These are phyloP conservation scores for Anisodus acutangulus DNA, from an alignment of 257 asterid genomes.

Conservation along the genomic window DNA sequence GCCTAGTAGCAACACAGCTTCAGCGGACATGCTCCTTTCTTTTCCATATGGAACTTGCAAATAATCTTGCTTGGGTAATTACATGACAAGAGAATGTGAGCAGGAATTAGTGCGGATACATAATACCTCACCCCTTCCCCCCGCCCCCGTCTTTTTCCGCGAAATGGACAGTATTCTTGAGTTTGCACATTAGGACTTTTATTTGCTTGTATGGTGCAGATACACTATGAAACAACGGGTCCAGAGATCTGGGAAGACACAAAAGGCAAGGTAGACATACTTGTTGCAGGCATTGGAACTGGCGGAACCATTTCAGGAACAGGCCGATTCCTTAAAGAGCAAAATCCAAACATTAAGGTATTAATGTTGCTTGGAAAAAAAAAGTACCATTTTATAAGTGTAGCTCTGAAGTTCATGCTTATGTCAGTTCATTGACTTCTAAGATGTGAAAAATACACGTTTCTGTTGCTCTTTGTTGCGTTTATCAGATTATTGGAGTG, in stretches of 20 bases:
- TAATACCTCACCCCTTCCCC: background rate
- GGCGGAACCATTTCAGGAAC: slow-evolving; percentile 96
- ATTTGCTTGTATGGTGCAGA: slow-evolving; percentile 44
- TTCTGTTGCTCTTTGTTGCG: slow-evolving; percentile 29
- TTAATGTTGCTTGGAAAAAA: slow-evolving; percentile 12
- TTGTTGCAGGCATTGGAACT: slow-evolving; percentile 98
- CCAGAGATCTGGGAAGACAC: slow-evolving; percentile 99
- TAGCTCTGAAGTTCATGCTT: background rate
- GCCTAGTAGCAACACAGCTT: no score
- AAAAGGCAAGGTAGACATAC: slow-evolving; percentile 87
- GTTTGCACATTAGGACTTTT: background rate
- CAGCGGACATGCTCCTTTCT: no score
- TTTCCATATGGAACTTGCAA: no score
- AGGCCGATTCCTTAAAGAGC: slow-evolving; percentile 81
- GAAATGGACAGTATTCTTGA: background rate
- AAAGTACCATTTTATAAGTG: background rate
- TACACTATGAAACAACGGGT: slow-evolving; percentile 97
- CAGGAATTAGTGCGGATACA: no score
- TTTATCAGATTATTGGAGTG: slow-evolving; percentile 80
- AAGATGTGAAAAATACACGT: background rate
- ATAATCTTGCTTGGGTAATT: no score
- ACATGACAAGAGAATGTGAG: no score
- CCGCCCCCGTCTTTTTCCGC: background rate
- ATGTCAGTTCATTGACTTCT: slow-evolving; percentile 2
- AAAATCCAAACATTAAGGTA: slow-evolving; percentile 81